phyloP scores from a whole-genome alignment of 2,329 filamentous ascomycete species.

The Berkeleyomyces basicola region DNA sequence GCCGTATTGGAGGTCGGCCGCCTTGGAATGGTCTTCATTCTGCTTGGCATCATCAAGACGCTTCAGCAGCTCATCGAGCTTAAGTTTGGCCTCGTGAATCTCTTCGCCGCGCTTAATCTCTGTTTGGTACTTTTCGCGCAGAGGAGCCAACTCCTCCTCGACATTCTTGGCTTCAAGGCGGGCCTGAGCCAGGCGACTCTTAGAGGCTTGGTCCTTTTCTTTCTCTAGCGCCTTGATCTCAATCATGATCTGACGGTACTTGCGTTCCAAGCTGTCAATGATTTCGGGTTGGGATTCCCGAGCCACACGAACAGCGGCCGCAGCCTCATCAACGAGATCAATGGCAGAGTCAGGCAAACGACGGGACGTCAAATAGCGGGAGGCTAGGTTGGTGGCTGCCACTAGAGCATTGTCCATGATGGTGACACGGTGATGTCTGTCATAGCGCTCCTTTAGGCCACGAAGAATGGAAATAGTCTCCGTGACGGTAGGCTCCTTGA shows the following conservation, averaged over 20 bases:
- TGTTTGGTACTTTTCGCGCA: constrained; percentile 88
- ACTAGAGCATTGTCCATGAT: constrained; percentile 92
- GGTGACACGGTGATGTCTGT: constrained; percentile 93
- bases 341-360: constrained; percentile 92
- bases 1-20: constrained; percentile 91
- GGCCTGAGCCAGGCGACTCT: constrained; percentile 63
- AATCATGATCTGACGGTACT: constrained; percentile 79
- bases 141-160: constrained; percentile 76
- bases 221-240: constrained; percentile 90
- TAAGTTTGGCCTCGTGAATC: constrained; percentile 87
- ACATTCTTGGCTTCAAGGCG: constrained; percentile 88
- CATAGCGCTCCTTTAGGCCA: constrained; percentile 94
- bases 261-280: constrained; percentile 85
- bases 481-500: constrained; percentile 76
- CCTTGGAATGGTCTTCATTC: constrained; percentile 65
- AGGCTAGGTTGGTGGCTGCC: constrained; percentile 74
- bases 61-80: constrained; percentile 78
- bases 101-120: constrained; percentile 84
- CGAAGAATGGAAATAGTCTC: constrained; percentile 97
- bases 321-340: constrained; percentile 89
- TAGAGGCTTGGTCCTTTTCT: constrained; percentile 88
- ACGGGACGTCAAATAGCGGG: constrained; percentile 79
- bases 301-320: constrained; percentile 87
- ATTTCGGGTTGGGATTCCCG: constrained; percentile 93
- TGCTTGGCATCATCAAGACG: constrained; percentile 90